Conservation (phyloP, 345 rosid genomes). For the Brassica nigra region DNA sequence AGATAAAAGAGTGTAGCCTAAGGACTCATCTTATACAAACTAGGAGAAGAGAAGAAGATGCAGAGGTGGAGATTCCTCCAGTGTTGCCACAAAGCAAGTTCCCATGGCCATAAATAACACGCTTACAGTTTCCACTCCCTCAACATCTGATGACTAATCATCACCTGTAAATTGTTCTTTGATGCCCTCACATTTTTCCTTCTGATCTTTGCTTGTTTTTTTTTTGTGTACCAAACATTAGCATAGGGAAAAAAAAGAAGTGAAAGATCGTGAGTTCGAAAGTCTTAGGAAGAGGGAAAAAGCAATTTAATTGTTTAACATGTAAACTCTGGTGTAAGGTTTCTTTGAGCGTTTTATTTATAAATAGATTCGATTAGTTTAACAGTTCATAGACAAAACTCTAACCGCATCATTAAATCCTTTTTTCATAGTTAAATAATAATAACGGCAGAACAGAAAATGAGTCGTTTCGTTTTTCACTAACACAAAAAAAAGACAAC, state of each 20-base stretch:
- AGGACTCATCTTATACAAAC: conserved; percentile 71
- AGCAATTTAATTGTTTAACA: conserved; percentile 7
- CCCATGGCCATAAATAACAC: conserved; percentile 42
- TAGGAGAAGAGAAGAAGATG: conserved; percentile 43
- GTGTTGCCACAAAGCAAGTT: conserved; percentile 35
- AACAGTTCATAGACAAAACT: conserved; percentile 7
- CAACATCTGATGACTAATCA: conserved; percentile 25
- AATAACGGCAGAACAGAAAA: neutral
- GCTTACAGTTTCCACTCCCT: conserved; percentile 29
- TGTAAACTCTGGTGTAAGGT: conserved; percentile 22
- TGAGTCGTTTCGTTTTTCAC: neutral
- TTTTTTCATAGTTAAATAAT: neutral
- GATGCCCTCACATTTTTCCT: conserved; percentile 22
- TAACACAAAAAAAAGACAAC: neutral
- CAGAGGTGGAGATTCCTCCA: conserved; percentile 16
- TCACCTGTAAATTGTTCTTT: conserved; percentile 37
- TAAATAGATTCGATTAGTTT: conserved; percentile 7
- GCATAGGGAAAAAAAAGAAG: conserved; percentile 31
- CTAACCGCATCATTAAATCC: too few relatives aligned
- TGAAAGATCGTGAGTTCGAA: conserved; percentile 4
- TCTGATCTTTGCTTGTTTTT: conserved; percentile 36
- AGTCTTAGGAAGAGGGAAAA: conserved; percentile 5
- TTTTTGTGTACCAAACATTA: conserved; percentile 21
- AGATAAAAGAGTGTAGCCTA: conserved; percentile 65
- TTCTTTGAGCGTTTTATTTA: neutral